These are phyloP conservation scores for Hymenoscyphus albidus DNA, from an alignment of 2,329 filamentous ascomycete genomes.

Conservation along the genomic window DNA sequence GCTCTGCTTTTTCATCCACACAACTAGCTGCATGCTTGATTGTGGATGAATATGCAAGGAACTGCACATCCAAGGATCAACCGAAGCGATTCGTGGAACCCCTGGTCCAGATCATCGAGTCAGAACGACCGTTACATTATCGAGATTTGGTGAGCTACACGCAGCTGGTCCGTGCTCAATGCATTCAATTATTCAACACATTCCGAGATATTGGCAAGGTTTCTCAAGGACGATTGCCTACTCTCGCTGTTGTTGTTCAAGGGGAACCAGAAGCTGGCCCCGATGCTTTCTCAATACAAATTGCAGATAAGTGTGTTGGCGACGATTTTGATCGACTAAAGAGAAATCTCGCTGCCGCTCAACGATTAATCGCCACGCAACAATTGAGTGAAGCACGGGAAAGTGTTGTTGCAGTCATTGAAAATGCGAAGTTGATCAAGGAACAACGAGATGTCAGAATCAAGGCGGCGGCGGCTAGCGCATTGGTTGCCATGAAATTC, in stretches of 20 bases:
- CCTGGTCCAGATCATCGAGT: slow-evolving; percentile 74
- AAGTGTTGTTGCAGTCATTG: slow-evolving; percentile 66
- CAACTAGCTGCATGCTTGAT: slow-evolving; percentile 81
- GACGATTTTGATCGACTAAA: slow-evolving; percentile 86
- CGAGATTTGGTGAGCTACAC: slow-evolving; percentile 86
- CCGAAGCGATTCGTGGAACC: slow-evolving; percentile 57
- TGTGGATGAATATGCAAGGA: slow-evolving; percentile 81
- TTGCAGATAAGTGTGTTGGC: slow-evolving; percentile 81
- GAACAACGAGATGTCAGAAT: slow-evolving; percentile 80
- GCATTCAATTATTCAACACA: slow-evolving; percentile 81
- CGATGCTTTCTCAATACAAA: slow-evolving; percentile 81
- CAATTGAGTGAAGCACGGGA: slow-evolving; percentile 74
- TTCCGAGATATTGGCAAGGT: slow-evolving; percentile 91
- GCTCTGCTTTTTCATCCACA: slow-evolving; percentile 75
- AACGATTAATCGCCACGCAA: slow-evolving; percentile 77
- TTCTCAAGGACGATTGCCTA: slow-evolving; percentile 68
- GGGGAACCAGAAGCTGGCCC: slow-evolving; percentile 89
- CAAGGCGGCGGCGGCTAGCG: slow-evolving; percentile 79
- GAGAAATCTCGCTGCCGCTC: slow-evolving; percentile 82
- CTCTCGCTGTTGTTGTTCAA: slow-evolving; percentile 85
- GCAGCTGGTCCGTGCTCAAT: slow-evolving; percentile 86
- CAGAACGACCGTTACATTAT: slow-evolving; percentile 77
- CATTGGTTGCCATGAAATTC: slow-evolving; percentile 79
- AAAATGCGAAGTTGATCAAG: slow-evolving; percentile 76
- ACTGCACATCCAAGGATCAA: slow-evolving; percentile 46